Evolutionary conservation across 106 monocot species (phyloP), one percentile per base, ranked within the genome.

Genomic region (Allium fistulosum): DNA sequence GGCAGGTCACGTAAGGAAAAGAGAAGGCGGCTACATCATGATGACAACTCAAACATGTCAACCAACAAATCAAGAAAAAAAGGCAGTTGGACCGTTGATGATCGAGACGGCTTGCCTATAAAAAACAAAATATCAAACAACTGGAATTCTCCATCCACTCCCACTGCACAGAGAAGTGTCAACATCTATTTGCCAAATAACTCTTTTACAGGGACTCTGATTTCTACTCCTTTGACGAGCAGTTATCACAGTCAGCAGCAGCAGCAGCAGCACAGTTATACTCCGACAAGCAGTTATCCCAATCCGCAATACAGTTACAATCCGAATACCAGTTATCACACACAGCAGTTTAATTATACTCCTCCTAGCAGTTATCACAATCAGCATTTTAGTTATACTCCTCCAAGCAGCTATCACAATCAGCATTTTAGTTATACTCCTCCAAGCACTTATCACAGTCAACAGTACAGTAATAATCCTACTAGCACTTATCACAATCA

Each of bases 11-110:
- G 49, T 22, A 80, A 69, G 65, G 74, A 72, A 28, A 80, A 80
- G 70, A 64, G 69, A 12, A 15, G 17, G 46, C 11, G 22, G 14
- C 15, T 62, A 10, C 11, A 62, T 4, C 46, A 45, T 45, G 45
- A 70, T 61, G 77, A 79, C 26, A 26, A 52, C 7, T 62, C 53
- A 46, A 78, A 67, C 12, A 56, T 16, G 22, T 17, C 62, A 59
- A 3, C 72, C 45, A 15, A 28, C n/a, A 85, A 83, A 48, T 83
- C 85, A 45, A 82, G 66, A 62, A 48, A 26, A 22, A 82, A 59
- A 47, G 78, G 84, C 57, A 82, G 82, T 50, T 82, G 85, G 85
- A 78, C 72, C 22, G 78, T 73, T 61, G 85, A 86, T 67, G 83
- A 80, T 80, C 70, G 57, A 14, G 76, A 49, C 48, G 73, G 80